phyloP scores from a whole-genome alignment of 495 filamentous ascomycete species.

The Sphaerosporella brunnea region DNA sequence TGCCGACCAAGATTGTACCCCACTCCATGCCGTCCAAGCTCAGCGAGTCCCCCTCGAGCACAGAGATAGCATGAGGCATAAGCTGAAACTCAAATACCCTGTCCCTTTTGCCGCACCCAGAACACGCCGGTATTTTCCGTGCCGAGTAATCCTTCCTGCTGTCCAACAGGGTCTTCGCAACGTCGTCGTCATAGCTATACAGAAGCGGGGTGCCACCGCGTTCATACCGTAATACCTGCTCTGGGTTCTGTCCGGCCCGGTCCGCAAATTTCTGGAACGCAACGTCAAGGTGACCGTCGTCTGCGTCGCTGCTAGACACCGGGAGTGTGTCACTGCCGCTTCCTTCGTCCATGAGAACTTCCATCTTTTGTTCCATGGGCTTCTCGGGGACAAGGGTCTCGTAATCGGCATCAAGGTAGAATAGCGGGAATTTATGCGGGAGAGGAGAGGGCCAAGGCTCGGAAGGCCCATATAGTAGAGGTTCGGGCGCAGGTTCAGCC shows the following conservation, averaged over 20 bases:
- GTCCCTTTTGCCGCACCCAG: slow-evolving; percentile 45
- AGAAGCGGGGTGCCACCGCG: slow-evolving; percentile 64
- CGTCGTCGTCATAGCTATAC: slow-evolving; percentile 55
- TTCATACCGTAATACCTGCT: slow-evolving; percentile 87
- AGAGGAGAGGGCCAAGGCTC: slow-evolving; percentile 65
- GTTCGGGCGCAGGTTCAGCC: slow-evolving; percentile 23
- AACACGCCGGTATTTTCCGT: slow-evolving; percentile 51
- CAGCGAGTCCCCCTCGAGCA: slow-evolving; percentile 64
- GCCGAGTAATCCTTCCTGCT: slow-evolving; percentile 15
- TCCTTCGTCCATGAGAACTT: slow-evolving; percentile 37
- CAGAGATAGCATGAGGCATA: slow-evolving; percentile 72
- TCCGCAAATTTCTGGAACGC: slow-evolving; percentile 86
- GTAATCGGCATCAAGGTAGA: slow-evolving; percentile 82
- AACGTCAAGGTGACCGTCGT: slow-evolving; percentile 68
- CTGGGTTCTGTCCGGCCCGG: slow-evolving; percentile 72
- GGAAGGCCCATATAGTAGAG: slow-evolving; percentile 25
- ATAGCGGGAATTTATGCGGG: slow-evolving; percentile 52
- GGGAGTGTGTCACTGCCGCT: slow-evolving; percentile 30
- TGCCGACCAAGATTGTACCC: slow-evolving; percentile 85
- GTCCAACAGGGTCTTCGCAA: slow-evolving; percentile 45
- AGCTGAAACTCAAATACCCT: slow-evolving; percentile 87
- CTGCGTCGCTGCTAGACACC: slow-evolving; percentile 53
- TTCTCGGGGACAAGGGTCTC: slow-evolving; percentile 52
- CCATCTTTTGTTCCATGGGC: slow-evolving; percentile 30
- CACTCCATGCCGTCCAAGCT: slow-evolving; percentile 91